Evolutionary conservation across 176 grass and related monocot species (phyloP).

Genomic region (Musa acuminata): DNA sequence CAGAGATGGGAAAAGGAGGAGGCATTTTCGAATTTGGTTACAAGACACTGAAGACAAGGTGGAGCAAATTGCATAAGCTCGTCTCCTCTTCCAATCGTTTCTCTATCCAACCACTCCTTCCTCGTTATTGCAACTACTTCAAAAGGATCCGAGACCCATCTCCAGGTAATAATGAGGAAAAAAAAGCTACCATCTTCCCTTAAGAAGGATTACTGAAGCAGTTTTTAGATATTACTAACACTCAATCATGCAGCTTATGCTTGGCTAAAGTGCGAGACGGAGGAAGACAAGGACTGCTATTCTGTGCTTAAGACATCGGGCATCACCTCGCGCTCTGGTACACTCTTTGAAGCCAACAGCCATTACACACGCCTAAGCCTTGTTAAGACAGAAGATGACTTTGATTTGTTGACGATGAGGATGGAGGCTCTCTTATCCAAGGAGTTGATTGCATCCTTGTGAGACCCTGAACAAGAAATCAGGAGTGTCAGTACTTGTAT

Average conservation of each 20-base stretch:
- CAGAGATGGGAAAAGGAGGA: conserved; percentile 27
- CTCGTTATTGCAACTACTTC: conserved; percentile 63
- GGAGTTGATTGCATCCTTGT: conserved; percentile 4
- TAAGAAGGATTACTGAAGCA: not conserved
- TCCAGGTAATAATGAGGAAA: conserved; percentile 36
- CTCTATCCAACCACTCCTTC: conserved; percentile 49
- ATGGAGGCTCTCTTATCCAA: conserved; percentile 39
- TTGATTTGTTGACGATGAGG: conserved; percentile 50
- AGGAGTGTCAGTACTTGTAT: not conserved
- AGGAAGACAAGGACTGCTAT: conserved; percentile 49
- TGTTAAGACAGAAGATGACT: conserved; percentile 51
- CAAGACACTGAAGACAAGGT: conserved; percentile 29
- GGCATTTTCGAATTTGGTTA: conserved; percentile 73
- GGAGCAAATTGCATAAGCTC: conserved; percentile 39
- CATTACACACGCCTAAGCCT: conserved; percentile 53
- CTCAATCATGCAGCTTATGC: conserved; percentile 48
- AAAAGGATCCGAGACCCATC: conserved; percentile 40
- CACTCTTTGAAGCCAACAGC: not conserved
- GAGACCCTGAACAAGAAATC: not conserved
- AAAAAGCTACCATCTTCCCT: not conserved
- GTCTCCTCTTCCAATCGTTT: conserved; percentile 43
- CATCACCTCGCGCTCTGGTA: conserved; percentile 37
- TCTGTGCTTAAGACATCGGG: conserved; percentile 34
- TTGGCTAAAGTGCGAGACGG: conserved; percentile 71
- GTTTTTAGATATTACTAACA: not conserved